Evolutionary conservation across 768 basidiomycete genomes (phyloP).

Genomic region (Phlebiopsis gigantea): DNA sequence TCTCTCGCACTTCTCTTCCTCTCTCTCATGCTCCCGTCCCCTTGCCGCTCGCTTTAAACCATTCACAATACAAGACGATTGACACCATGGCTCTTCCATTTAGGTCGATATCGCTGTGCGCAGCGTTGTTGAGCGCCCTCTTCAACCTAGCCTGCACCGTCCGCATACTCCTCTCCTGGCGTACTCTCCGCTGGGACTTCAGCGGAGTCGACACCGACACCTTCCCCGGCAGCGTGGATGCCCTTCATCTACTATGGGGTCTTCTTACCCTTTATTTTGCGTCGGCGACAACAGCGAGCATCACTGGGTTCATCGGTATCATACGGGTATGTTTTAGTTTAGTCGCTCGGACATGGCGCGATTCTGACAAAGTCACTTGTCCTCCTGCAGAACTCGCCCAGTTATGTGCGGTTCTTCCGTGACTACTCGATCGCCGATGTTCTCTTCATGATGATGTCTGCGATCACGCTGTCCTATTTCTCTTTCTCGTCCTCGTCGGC

Average conservation of each 20-base stretch:
- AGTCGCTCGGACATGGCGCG: background rate
- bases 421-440: constrained; percentile 81
- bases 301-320: constrained; percentile 65
- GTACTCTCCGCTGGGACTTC: constrained; percentile 39
- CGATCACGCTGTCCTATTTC: constrained; percentile 50
- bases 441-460: constrained; percentile 57
- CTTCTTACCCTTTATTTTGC: constrained; percentile 64
- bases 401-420: constrained; percentile 73
- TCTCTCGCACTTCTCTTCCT: background rate
- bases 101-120: constrained; percentile 33
- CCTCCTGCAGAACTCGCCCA: constrained; percentile 45
- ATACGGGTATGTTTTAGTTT: constrained; percentile 43
- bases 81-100: constrained; percentile 6
- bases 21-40: background rate
- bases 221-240: constrained; percentile 36
- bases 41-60: no score
- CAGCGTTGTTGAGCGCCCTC: constrained; percentile 35
- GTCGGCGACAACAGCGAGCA: constrained; percentile 56
- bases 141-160: constrained; percentile 36
- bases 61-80: background rate
- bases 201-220: constrained; percentile 33
- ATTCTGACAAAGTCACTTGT: background rate
- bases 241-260: constrained; percentile 48
- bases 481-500: constrained; percentile 41
- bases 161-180: constrained; percentile 39